Conservation (phyloP, 2,329 filamentous ascomycete genomes). For the Teratosphaeria pseudoeucalypti region DNA sequence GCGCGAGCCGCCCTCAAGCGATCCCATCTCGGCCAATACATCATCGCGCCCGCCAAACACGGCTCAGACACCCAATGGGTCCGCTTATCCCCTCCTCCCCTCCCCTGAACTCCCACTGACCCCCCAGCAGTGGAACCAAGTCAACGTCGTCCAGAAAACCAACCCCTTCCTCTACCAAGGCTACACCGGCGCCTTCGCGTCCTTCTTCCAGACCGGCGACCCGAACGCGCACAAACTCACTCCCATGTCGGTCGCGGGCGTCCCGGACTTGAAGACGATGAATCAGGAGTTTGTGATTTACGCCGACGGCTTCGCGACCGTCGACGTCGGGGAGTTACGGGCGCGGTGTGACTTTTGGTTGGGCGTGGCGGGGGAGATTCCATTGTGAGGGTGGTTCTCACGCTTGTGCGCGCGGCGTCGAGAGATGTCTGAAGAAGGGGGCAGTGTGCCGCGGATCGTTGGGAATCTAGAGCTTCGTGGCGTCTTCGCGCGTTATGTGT, state of each 20-base stretch:
- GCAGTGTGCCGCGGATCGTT: too few species aligned
- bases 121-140: constrained; percentile 39
- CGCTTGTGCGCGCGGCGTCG: too few species aligned
- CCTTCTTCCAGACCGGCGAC: constrained; percentile 50
- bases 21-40: constrained; percentile 50
- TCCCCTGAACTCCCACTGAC: too few species aligned
- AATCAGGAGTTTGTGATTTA: constrained; percentile 44
- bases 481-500: too few species aligned
- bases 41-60: constrained; percentile 49
- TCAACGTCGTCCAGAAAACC: constrained; percentile 43
- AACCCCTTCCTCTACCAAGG: constrained; percentile 39
- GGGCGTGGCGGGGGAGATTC: constrained; percentile 35
- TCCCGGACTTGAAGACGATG: constrained; percentile 33
- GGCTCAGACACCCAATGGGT: constrained; percentile 46
- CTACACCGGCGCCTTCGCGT: constrained; percentile 49
- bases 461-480: too few species aligned
- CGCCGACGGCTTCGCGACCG: constrained; percentile 34
- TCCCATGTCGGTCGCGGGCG: constrained; percentile 29
- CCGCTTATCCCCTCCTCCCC: neutral
- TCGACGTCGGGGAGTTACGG: constrained; percentile 30
- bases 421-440: too few species aligned
- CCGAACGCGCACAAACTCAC: constrained; percentile 50
- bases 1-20: constrained; percentile 29
- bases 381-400: constrained; percentile 22
- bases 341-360: constrained; percentile 47